Conservation (phyloP, 148 eudicot genomes). For the Fagopyrum homotropicum region DNA sequence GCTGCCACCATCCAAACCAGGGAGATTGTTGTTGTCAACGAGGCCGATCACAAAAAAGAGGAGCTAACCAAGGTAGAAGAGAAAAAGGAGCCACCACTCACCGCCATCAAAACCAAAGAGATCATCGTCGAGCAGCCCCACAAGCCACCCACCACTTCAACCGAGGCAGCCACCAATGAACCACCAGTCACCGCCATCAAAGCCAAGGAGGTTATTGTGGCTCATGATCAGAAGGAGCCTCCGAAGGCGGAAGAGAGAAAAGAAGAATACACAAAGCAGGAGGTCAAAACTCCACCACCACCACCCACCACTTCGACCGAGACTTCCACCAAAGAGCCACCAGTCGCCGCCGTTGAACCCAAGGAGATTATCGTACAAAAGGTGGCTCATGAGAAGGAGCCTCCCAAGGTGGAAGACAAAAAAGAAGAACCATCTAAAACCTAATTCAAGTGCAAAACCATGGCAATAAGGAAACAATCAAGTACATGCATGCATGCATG, state of each 20-base stretch:
- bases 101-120: background rate
- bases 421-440: background rate
- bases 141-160: background rate
- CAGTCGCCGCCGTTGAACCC: background rate
- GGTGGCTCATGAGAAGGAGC: background rate
- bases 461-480: too few species aligned
- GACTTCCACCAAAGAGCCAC: background rate
- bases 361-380: background rate
- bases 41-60: background rate
- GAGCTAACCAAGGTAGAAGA: too few species aligned
- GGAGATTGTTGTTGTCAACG: background rate
- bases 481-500: too few species aligned
- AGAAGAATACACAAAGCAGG: slow-evolving; percentile 32
- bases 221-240: background rate
- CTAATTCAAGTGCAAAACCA: background rate
- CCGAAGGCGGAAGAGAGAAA: too few species aligned
- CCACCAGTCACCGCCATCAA: too few species aligned
- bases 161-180: background rate
- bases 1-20: background rate
- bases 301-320: slow-evolving; percentile 11
- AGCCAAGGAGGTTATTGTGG: background rate
- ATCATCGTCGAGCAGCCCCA: background rate
- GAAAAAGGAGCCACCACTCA: background rate
- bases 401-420: background rate
- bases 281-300: slow-evolving; percentile 21